Evolutionary conservation across 257 asterid species (phyloP), one percentile per base, ranked within the genome.

Genomic region (Scutellaria barbata): DNA sequence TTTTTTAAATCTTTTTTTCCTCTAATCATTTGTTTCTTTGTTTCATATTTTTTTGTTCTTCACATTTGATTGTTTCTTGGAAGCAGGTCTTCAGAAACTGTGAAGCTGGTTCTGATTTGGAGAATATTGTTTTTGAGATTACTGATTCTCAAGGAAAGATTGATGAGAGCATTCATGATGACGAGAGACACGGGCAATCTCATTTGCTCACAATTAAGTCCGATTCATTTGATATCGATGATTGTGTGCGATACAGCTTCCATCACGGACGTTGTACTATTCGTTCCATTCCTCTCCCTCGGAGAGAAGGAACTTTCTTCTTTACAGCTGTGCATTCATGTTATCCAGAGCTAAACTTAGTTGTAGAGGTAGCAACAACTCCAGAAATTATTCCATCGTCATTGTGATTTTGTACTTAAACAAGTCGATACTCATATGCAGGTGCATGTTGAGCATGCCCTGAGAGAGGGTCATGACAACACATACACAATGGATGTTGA

Each of bases 251-350:
- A 13, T 82, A 82, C 79, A 77, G 82, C 70, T 85, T 87, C 88
- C 67, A 37, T n/a, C 40, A 41, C 40, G 96, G 96, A 51, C 80
- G 82, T 45, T 85, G 94, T 73, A 72, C 68, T 8, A 76, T 89
- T 70, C 89, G 82, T 46, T 70, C 81, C n/a, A 75, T 89, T 72
- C 79, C 80, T 66, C 88, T 89, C 40, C 90, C 94, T 33, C 43
- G 22, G 5, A 60, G 20, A 2, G 82, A 81, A 73, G 94, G 94
- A 46, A 58, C 10, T 63, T 77, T 82, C 84, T 68, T 55, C 57
- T 54, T 89, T 60, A 68, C 76, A 64, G 94, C 87, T 35, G 30
- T 62, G 65, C 94, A 90, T 79, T 85, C 92, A 54, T 75, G 80
- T 63, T 80, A 84, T 79, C 84, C 82, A 7, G 89, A 90, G 46